Conservation (phyloP, 2,329 filamentous ascomycete genomes). For the Diaporthe vaccinii region DNA sequence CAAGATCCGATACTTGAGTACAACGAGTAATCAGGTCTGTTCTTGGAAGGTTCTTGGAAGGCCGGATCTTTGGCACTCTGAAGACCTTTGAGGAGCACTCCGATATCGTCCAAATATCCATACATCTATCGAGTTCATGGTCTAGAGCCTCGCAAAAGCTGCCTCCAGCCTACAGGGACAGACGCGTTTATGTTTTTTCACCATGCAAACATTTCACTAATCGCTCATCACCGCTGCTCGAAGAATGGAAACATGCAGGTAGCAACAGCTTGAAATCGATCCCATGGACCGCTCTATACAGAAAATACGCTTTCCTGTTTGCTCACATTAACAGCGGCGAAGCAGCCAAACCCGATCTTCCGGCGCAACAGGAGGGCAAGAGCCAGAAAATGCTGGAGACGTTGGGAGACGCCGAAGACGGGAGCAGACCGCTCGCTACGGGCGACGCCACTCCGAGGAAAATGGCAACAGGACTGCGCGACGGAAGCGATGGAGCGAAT, state of each 20-base stretch:
- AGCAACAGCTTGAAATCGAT: neutral
- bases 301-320: neutral
- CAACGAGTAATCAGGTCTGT: neutral
- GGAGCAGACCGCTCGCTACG: neutral
- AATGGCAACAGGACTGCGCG: neutral
- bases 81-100: neutral
- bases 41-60: neutral
- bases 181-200: neutral
- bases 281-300: too few species aligned
- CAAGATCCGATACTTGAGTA: accelerated
- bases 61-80: neutral
- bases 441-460: neutral
- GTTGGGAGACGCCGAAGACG: neutral
- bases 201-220: too few species aligned
- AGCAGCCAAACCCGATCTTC: accelerated
- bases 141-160: neutral
- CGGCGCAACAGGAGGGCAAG: neutral
- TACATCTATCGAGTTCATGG: neutral
- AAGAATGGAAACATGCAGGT: too few species aligned
- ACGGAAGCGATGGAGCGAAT: neutral
- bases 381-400: neutral
- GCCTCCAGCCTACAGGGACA: neutral
- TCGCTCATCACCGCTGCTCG: too few species aligned
- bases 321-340: accelerated
- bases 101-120: too few species aligned